Percentiles rank a stretch among this genome's conserved stretches.
phyloP scores from a whole-genome alignment of 768 basidiomycete species.

The Amanita brunnescens region DNA sequence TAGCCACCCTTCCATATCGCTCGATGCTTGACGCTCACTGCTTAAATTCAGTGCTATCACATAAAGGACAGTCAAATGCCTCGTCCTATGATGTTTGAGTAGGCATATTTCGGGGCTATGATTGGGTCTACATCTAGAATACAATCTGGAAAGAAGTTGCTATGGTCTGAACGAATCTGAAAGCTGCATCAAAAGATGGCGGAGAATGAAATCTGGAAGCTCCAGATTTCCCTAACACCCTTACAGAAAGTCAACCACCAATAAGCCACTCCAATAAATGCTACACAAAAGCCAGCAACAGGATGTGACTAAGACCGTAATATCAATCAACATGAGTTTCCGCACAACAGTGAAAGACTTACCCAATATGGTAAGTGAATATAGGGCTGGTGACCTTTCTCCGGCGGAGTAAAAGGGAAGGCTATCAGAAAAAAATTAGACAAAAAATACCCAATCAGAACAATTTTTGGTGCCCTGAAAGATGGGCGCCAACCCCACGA shows the following conservation, averaged over 20 bases:
- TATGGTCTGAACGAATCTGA: not conserved
- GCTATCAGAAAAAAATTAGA: constrained; percentile 56
- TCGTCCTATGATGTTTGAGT: too few species aligned
- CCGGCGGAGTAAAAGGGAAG: constrained; percentile 58
- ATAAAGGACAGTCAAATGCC: too few species aligned
- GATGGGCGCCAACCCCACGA: constrained; percentile 55
- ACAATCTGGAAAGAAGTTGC: too few species aligned
- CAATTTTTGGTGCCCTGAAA: constrained; percentile 44
- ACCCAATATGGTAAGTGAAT: constrained; percentile 63
- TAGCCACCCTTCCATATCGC: too few species aligned
- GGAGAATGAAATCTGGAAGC: too few species aligned
- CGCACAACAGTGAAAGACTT: constrained; percentile 15
- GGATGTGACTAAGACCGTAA: constrained; percentile 34
- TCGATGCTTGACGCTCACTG: too few species aligned
- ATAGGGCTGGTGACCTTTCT: constrained; percentile 41
- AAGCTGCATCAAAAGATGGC: not conserved
- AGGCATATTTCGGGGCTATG: too few species aligned
- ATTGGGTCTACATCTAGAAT: too few species aligned
- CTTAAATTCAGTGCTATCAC: too few species aligned
- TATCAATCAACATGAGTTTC: not conserved
- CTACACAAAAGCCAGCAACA: constrained; percentile 36
- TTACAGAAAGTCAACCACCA: constrained; percentile 47
- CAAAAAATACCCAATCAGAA: constrained; percentile 46
- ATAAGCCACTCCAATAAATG: constrained; percentile 41
- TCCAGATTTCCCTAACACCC: constrained; percentile 24